phyloP scores from a whole-genome alignment of 2,329 filamentous ascomycete genomes.

The Aureobasidium sp. region DNA sequence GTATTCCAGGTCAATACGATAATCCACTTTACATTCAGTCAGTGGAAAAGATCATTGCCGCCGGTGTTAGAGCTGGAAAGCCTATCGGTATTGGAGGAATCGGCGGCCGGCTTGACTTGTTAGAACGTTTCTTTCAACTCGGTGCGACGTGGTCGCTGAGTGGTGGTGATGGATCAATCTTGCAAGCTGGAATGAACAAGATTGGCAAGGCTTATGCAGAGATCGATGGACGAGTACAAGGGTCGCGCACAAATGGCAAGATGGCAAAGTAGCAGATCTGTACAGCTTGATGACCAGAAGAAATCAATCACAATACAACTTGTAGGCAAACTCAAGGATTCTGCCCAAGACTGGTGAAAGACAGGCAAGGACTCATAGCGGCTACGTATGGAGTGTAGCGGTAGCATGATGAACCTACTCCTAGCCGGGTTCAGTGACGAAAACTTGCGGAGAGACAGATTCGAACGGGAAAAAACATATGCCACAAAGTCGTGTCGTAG shows the following conservation, averaged over 20 bases:
- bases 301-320: not conserved
- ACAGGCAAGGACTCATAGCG: too few species aligned
- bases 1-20: constrained; percentile 37
- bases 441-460: too few species aligned
- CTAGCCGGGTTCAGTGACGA: too few species aligned
- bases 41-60: constrained; percentile 31
- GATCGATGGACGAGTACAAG: not conserved
- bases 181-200: constrained; percentile 34
- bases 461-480: too few species aligned
- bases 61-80: constrained; percentile 35
- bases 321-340: not conserved
- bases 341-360: not conserved
- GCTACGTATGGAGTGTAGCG: too few species aligned
- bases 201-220: constrained; percentile 5
- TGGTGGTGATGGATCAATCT: constrained; percentile 30
- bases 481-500: too few species aligned
- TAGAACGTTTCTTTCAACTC: constrained; percentile 35
- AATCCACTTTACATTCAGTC: constrained; percentile 28
- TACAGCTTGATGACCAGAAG: too few species aligned
- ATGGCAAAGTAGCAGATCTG: not conserved
- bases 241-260: not conserved
- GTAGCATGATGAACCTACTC: too few species aligned
- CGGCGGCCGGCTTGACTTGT: constrained; percentile 32
- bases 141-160: constrained; percentile 36
- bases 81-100: constrained; percentile 38